Evolutionary conservation across 1,284 basidiomycete genomes (phyloP).

Genomic region (Xanthoconium separans): DNA sequence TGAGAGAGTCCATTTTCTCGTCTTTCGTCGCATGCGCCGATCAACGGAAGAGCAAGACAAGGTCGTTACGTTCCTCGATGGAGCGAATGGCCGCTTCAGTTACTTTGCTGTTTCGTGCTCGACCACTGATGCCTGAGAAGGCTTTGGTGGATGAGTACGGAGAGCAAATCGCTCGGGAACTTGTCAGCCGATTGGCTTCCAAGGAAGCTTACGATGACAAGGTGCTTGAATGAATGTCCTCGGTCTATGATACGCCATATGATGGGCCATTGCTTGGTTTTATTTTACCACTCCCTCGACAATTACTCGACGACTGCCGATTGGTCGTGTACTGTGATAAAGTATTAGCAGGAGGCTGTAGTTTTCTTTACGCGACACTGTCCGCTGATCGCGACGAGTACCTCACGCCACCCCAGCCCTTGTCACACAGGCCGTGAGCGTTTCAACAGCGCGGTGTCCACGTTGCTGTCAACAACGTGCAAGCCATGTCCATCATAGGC

Average conservation of each 20-base stretch:
- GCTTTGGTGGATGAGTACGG: constrained; percentile 19
- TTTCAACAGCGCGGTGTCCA: constrained; percentile 5
- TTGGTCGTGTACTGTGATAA: too few species aligned
- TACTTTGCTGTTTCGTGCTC: constrained; percentile 12
- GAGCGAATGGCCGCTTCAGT: constrained; percentile 6
- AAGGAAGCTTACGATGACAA: not conserved
- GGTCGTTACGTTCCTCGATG: constrained; percentile 11
- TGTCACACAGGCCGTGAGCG: not conserved
- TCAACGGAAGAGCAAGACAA: constrained; percentile 7
- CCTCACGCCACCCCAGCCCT: not conserved
- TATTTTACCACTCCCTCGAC: not conserved
- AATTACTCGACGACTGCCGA: not conserved
- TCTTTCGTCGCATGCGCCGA: constrained; percentile 16
- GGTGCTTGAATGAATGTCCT: not conserved
- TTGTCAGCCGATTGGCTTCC: constrained; percentile 14
- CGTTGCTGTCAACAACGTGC: constrained; percentile 15
- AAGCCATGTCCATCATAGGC: not conserved
- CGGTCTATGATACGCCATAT: not conserved
- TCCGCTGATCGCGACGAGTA: not conserved
- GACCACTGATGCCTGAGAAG: constrained; percentile 7
- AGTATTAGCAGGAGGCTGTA: too few species aligned
- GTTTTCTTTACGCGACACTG: too few species aligned
- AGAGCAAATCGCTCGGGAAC: constrained; percentile 21
- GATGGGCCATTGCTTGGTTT: not conserved
- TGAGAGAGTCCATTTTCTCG: constrained; percentile 19